Conservation (phyloP, 1,139 yeast genomes). For the Hanseniaspora uvarum region DNA sequence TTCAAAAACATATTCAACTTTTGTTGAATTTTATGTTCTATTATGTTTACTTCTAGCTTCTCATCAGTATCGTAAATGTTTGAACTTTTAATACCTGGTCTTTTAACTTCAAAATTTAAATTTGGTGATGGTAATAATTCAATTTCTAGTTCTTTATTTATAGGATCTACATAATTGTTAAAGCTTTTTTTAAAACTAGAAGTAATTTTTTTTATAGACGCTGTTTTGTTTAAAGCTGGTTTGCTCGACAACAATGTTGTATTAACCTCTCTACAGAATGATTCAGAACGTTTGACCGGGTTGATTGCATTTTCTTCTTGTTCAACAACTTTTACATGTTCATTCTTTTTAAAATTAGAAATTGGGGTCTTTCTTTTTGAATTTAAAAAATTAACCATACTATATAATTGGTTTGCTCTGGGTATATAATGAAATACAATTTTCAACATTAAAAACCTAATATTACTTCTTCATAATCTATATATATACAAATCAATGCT, state of each 20-base stretch:
- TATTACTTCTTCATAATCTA: neutral
- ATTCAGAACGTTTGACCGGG: neutral
- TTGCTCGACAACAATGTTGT: neutral
- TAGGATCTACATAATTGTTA: neutral
- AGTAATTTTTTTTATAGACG: neutral
- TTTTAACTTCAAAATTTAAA: neutral
- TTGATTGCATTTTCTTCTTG: neutral
- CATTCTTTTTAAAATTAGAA: neutral
- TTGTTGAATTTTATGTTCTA: conserved; percentile 9
- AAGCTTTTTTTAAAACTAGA: neutral
- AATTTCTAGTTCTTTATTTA: neutral
- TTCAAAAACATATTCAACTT: neutral
- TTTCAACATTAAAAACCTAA: too few relatives aligned
- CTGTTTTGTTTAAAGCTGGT: neutral
- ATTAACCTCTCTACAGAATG: neutral
- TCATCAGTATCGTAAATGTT: neutral
- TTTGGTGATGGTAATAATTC: neutral
- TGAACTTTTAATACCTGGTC: neutral
- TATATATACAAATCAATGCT: neutral
- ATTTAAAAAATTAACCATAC: neutral
- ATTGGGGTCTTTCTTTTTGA: neutral
- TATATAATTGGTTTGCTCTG: neutral
- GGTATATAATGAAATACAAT: neutral
- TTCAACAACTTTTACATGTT: too few relatives aligned
- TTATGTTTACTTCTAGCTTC: neutral